Evolutionary conservation across 2,329 filamentous ascomycete genomes (phyloP).

Genomic region (Stagonosporopsis chrysanthemi): DNA sequence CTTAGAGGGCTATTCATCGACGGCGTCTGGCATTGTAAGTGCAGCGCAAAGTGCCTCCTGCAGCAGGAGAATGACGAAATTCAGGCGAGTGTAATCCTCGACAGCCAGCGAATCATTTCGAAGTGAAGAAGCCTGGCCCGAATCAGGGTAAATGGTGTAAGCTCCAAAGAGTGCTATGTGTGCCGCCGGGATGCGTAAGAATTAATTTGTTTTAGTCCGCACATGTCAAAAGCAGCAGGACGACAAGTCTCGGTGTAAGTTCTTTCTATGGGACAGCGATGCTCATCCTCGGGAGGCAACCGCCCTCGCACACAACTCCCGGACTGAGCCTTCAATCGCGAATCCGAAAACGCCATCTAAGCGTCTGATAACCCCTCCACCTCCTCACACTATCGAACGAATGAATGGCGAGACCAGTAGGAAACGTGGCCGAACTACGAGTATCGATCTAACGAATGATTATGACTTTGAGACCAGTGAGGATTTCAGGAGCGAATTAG

Average conservation of each 20-base stretch:
- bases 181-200: not conserved
- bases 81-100: constrained; percentile 63
- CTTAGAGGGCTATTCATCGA: constrained; percentile 32
- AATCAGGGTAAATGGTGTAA: constrained; percentile 64
- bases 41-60: not conserved
- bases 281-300: constrained; percentile 58
- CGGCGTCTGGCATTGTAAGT: constrained; percentile 41
- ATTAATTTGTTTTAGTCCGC: constrained; percentile 54
- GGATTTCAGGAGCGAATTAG: constrained; percentile 43
- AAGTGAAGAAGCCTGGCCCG: constrained; percentile 63
- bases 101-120: constrained; percentile 61
- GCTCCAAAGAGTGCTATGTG: not conserved
- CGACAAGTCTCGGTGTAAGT: constrained; percentile 57
- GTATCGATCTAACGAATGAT: constrained; percentile 44
- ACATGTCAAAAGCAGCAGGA: constrained; percentile 61
- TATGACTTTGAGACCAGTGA: constrained; percentile 43
- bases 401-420: constrained; percentile 20
- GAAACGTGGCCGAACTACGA: constrained; percentile 42
- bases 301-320: constrained; percentile 57
- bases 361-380: constrained; percentile 27
- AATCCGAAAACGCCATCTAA: constrained; percentile 26
- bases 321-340: constrained; percentile 40
- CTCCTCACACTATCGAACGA: constrained; percentile 25
- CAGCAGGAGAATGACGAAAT: constrained; percentile 18
- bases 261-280: constrained; percentile 67